Percentiles rank a stretch among this genome's conserved stretches.
Evolutionary conservation across 73 alveolate genomes (phyloP).

Genomic region (Tetrahymena malaccensis): DNA sequence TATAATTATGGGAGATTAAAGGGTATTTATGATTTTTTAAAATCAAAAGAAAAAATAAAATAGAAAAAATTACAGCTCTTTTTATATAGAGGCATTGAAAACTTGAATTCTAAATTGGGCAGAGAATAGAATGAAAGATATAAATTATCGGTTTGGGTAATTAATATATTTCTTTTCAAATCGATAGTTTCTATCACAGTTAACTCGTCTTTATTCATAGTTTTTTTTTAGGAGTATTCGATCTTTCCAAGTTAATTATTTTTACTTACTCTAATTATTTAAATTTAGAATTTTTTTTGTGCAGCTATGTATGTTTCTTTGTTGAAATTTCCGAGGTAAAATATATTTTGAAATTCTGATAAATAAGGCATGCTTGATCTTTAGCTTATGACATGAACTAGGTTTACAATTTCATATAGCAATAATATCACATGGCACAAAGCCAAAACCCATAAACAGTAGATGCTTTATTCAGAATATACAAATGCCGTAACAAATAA

Average conservation of each 20-base stretch:
- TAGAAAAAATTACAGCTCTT: background rate
- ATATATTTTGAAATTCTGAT: background rate
- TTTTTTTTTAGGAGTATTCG: background rate
- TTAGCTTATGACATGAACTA: background rate
- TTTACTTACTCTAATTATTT: background rate
- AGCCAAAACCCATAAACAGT: background rate
- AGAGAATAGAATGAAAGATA: background rate
- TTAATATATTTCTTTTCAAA: background rate
- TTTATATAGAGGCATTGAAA: background rate
- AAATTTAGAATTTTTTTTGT: background rate
- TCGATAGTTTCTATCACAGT: background rate
- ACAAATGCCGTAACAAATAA: background rate
- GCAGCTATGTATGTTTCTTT: background rate
- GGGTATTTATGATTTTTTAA: background rate
- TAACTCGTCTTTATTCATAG: background rate
- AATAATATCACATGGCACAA: background rate
- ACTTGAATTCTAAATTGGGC: background rate
- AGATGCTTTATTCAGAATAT: background rate
- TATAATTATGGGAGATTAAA: background rate
- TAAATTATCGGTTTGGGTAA: background rate
- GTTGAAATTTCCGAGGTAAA: background rate
- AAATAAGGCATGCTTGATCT: background rate
- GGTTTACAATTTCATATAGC: background rate
- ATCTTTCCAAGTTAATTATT: background rate
- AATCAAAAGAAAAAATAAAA: background rate